Evolutionary conservation across 2,329 filamentous ascomycete species (phyloP), one percentile per base, ranked within the genome.

Genomic region (Penicillium rolfsii): DNA sequence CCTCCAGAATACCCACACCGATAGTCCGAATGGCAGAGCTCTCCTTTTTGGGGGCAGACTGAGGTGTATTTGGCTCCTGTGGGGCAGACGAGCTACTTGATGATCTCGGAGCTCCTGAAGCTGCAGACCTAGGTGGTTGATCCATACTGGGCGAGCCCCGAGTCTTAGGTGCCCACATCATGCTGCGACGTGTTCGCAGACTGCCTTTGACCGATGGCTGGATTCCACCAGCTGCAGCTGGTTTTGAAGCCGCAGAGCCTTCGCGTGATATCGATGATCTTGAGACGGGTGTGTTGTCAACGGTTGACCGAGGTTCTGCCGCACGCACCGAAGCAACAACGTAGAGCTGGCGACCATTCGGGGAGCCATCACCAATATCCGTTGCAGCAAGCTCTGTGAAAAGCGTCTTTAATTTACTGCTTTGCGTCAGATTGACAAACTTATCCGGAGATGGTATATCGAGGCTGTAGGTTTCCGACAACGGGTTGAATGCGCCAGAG

Each of bases 391-490:
- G 81, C 70, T 98, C 93, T 2, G 91, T 89, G 68, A 98, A 97
- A 2, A 99, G 82, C 0, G 93, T 96, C 71, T 90, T 91, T 73
- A 93, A 86, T 71, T 89, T 89, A 24, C 86, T 84, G 64, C 86
- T 85, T 55, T 87, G 85, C 9, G 85, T 79, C 52, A 91, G 79
- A 61, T 85, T 86, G 12, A 87, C 84, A 63, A 93, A 86, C 22
- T 86, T 85, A 58, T 92, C 91, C 33, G 89, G 89, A 0, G 91
- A 81, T 0, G 91, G 89, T 14, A 97, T 84, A 57, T 93, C 88
- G 55, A 97, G 85, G 16, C 86, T 85, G 76, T 91, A 97, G 53
- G 86, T 89, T 76, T 99, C 95, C 2, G 93, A 96, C 1, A 98
- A 79, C 3, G 88, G 87, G 16, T 84, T 83, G 7, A 90, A 81